phyloP scores from a whole-genome alignment of 257 asterid species.

The Cinchona pubescens region DNA sequence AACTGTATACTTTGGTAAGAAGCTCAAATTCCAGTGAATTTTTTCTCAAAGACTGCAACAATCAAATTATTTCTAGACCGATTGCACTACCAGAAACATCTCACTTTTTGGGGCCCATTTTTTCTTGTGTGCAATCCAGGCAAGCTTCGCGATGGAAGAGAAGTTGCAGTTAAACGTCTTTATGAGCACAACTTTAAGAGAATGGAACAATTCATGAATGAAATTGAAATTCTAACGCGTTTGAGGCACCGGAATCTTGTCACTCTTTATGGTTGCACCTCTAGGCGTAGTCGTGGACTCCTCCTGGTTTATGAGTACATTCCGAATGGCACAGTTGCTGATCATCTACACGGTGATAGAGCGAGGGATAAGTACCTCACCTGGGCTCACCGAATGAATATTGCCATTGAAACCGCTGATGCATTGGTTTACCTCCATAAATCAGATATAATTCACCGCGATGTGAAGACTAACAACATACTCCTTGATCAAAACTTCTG shows the following conservation, averaged over 20 bases:
- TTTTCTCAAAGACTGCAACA: slow-evolving; percentile 1
- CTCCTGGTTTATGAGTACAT: slow-evolving; percentile 78
- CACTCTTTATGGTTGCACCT: slow-evolving; percentile 72
- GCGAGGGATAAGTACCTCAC: slow-evolving; percentile 38
- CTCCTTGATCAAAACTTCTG: slow-evolving; percentile 52
- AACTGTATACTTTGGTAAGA: slow-evolving; percentile 68
- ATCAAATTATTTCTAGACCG: not conserved
- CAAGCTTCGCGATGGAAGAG: slow-evolving; percentile 70
- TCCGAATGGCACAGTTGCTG: slow-evolving; percentile 68
- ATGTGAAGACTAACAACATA: slow-evolving; percentile 70
- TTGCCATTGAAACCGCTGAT: slow-evolving; percentile 66
- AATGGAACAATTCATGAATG: slow-evolving; percentile 71
- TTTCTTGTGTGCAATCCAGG: slow-evolving; percentile 32
- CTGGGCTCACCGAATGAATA: slow-evolving; percentile 60
- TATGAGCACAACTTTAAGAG: slow-evolving; percentile 69
- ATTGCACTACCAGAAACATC: not conserved
- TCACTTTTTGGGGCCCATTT: not conserved
- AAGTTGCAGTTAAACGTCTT: slow-evolving; percentile 78
- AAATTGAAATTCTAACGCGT: slow-evolving; percentile 57
- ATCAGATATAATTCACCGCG: slow-evolving; percentile 63
- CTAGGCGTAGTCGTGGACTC: slow-evolving; percentile 63
- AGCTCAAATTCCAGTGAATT: not conserved
- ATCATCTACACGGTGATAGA: slow-evolving; percentile 59
- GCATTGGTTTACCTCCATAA: slow-evolving; percentile 73
- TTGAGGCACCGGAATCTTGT: slow-evolving; percentile 70